Conservation (phyloP, 148 eudicot genomes). For the Polygonum aviculare region DNA sequence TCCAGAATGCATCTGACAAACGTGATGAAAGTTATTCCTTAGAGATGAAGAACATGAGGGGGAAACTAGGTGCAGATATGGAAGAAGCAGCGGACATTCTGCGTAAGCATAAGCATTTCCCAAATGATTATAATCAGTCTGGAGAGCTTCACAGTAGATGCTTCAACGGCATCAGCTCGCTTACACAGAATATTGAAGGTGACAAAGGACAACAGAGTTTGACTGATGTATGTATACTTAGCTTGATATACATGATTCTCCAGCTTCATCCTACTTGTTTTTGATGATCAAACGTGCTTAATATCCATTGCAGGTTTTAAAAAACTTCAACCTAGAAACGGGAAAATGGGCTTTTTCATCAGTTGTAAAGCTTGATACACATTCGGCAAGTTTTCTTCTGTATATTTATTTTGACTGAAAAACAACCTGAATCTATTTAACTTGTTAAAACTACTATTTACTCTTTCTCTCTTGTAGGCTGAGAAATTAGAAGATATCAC, state of each 20-base stretch:
- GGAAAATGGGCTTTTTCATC: conserved; percentile 1
- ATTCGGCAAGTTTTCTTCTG: conserved; percentile 9
- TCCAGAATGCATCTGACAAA: conserved; percentile 9
- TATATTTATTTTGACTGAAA: not conserved
- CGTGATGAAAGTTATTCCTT: conserved; percentile 18
- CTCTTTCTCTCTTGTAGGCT: conserved; percentile 34
- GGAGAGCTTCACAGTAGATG: conserved; percentile 17
- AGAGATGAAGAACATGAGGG: conserved; percentile 39
- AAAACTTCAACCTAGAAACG: not conserved
- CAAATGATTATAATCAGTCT: conserved; percentile 22
- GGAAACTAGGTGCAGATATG: conserved; percentile 23
- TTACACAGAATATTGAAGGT: conserved; percentile 20
- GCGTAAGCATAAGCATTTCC: conserved; percentile 24
- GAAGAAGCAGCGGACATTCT: conserved; percentile 24
- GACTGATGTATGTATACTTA: conserved; percentile 48
- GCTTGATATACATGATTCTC: conserved; percentile 9
- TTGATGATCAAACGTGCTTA: not conserved
- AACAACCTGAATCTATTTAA: not conserved
- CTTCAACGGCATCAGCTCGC: not conserved
- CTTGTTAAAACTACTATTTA: not conserved
- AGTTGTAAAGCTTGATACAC: conserved; percentile 2
- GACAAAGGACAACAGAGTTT: conserved; percentile 25
- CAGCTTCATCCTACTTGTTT: conserved; percentile 10
- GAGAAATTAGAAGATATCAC: conserved; percentile 46
- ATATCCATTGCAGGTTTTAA: not conserved